These are phyloP conservation scores for Hordeum marinum DNA, from an alignment of 176 grass and related monocot species.

Conservation along the genomic window DNA sequence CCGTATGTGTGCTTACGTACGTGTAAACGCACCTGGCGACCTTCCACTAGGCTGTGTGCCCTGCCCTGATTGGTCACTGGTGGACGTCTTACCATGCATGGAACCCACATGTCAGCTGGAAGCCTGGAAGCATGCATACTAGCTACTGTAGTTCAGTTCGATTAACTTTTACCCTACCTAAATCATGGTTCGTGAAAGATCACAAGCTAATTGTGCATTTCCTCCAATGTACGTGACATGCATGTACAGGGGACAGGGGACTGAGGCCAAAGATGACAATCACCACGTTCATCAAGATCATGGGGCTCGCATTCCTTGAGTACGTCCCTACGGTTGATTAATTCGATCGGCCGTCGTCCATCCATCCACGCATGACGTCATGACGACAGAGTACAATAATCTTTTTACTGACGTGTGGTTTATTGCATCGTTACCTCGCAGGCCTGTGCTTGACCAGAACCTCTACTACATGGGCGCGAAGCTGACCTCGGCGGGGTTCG, in stretches of 20 bases:
- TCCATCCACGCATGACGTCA: no score
- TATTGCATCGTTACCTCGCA: background rate
- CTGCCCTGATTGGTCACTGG: background rate
- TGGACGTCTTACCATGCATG: background rate
- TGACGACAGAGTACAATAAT: background rate
- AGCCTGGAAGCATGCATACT: background rate
- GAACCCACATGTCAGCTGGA: background rate
- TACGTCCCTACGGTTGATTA: background rate
- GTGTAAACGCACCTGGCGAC: background rate
- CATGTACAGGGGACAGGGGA: conserved; percentile 43
- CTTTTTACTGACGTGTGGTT: no score
- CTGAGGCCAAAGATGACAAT: conserved; percentile 62
- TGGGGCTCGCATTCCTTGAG: conserved; percentile 61
- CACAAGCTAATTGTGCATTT: background rate
- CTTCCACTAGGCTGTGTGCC: background rate
- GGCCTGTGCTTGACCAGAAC: conserved; percentile 88
- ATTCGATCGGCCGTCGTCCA: background rate
- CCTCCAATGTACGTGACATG: background rate
- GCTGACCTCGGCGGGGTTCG: conserved; percentile 66
- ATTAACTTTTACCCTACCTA: no score
- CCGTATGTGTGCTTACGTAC: background rate
- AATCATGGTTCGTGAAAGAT: background rate
- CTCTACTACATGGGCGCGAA: conserved; percentile 75
- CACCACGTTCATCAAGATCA: conserved; percentile 63
- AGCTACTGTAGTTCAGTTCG: no score